Evolutionary conservation across 2,329 filamentous ascomycete genomes (phyloP), one percentile per base, ranked within the genome.

Genomic region (Clonostachys sp.): DNA sequence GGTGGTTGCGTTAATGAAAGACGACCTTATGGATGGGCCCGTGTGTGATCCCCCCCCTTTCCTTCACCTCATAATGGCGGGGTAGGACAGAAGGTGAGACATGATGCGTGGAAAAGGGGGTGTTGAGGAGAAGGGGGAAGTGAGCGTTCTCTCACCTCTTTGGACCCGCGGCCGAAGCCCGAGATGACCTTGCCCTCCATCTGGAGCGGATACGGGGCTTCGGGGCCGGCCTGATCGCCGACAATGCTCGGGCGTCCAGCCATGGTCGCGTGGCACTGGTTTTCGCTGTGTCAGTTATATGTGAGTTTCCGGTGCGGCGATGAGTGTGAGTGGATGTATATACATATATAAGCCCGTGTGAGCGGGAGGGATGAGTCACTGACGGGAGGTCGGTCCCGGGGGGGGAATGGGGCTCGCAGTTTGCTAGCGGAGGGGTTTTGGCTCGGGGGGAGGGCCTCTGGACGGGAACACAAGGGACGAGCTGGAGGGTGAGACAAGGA

Each of bases 111-210:
- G 41, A 34, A 35, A 38, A 14, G n/a, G 14, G 6, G 17, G 6
- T 34, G 16, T 45, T 17, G 40, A 6, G n/a, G n/a, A n/a, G n/a
- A n/a, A n/a, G n/a, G n/a, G 12, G 16, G 17, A 16, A 16, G 35
- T 20, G 20, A 39, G 36, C n/a, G n/a, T n/a, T n/a, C n/a, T n/a
- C 70, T 50, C 64, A 91, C 89, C 71, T 96, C 91, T 73, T 91
- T 95, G 60, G 89, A 95, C 14, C 94, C 94, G 50, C 94, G 82
- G 40, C 94, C 92, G 66, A 97, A 97, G 34, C 94, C 94, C 59
- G 89, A 87, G 59, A 96, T 91, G 20, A 99, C 91, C 47, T 86
- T 82, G 20, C 94, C 94, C 51, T 87, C 85, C 70, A 97, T 84
- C 56, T 78, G 81, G 57, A 96, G 77, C 1, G 94, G 94, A 66